Evolutionary conservation across 2,329 filamentous ascomycete genomes (phyloP), one percentile per base, ranked within the genome.

Genomic region (Dothideomycetes sp.): DNA sequence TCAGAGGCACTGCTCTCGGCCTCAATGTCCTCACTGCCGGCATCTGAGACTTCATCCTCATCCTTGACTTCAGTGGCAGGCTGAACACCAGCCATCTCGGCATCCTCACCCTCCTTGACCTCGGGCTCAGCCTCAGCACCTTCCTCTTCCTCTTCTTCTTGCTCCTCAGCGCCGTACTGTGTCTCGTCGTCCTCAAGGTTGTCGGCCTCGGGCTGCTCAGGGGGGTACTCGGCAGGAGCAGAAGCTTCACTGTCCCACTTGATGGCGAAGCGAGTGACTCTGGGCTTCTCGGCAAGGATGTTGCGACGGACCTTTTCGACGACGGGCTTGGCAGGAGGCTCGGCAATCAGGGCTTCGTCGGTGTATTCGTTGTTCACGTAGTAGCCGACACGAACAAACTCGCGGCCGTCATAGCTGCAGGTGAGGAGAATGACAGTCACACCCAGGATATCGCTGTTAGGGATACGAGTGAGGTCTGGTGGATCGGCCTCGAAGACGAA

Each of bases 301-400:
- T 93, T 95, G 53, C 93, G 82, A 51, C 78, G 78, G 49, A 98
- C 86, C 56, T 87, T 85, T 61, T 98, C 93, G 49, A 96, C 81
- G 52, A 93, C 74, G 27, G 88, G 88, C 70, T 94, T 94, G 44
- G 86, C 74, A 5, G 91, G 91, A 8, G 91, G 91, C 54, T 96
- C 88, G 33, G 82, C 79, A 53, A 78, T 82, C 48, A 98, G 74
- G 61, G 94, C 85, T 55, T 93, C 86, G 18, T 84, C 83, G 53
- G 94, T 86, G 63, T 98, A 98, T 64, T 98, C 93, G 57, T 98
- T 98, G 73, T 96, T 98, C 56, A 98, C 91, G 54, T 98, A 98
- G 75, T 98, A 98, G 47, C 91, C 91, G 29, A 98, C 89, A 51
- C 91, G 87, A 27, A 98, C 87, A 56, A 98, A 98, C 64, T 98